Evolutionary conservation across 2,329 filamentous ascomycete genomes (phyloP), one percentile per base, ranked within the genome.

Genomic region (Apiospora malaysiana): DNA sequence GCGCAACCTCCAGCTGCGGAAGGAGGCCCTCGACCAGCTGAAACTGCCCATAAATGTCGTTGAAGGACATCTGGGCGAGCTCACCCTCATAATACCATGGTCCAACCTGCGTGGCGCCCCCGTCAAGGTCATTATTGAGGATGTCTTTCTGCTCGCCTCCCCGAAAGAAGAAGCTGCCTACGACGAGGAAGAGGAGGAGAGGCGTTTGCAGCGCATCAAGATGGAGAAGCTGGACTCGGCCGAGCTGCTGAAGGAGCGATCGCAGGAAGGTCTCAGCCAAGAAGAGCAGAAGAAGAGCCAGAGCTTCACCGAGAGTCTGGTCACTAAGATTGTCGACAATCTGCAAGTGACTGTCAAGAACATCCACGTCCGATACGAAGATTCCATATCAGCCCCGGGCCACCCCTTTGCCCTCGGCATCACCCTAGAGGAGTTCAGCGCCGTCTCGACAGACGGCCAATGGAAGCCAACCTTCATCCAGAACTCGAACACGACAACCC

Each of bases 181-280:
- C 81, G 91, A 99, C 75, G 91, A 95, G 71, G 93, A 95, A 14
- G 96, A 99, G 78, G 96, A 99, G 81, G 93, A 95, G 75, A 89
- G 90, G 69, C 89, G 96, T 79, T 91, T 90, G 73, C 94, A 98
- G 79, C 89, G 92, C n/a, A 88, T 99, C 78, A 99, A 99, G 85
- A 97, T 99, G 90, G 96, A 99, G 83, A 97, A 98, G 83, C 88
- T 99, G 8, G 96, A 99, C 81, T 97, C 94, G 75, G 96, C 96
- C 1, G 96, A 99, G 83, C 85, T 99, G 74, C 85, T 99, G 74
- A 97, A 97, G 81, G 95, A 98, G 79, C 90, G 93, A 69, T 97
- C 93, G 73, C 91, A 92, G n/a, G 95, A 97, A 80, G 95, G 95
- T 65, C 91, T 98, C 87, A 97, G 93, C 78, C 91, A 92, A 75